A percentile compares a stretch with the other conserved stretches of the same genome.
Evolutionary conservation across 345 rosid genomes (phyloP).

Genomic region (Brassica nigra): DNA sequence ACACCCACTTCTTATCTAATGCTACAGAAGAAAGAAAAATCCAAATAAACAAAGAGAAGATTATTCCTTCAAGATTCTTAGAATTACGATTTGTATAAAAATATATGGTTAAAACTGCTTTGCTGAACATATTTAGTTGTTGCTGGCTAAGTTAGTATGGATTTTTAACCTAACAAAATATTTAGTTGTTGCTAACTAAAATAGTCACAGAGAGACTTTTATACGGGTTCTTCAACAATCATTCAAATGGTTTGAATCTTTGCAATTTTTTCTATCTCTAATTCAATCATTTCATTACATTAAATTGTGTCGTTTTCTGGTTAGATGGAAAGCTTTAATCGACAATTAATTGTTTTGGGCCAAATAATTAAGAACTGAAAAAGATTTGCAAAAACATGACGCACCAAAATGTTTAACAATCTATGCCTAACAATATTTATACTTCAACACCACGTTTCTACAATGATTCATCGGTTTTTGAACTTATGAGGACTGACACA

Average conservation of each 20-base stretch:
- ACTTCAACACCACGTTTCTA: conserved; percentile 31
- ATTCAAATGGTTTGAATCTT: conserved; percentile 9
- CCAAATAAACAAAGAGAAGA: conserved; percentile 15
- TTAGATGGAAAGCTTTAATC: conserved; percentile 25
- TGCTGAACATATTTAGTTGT: neutral
- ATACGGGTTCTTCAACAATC: conserved; percentile 3
- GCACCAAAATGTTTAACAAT: conserved; percentile 24
- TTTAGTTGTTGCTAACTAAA: neutral
- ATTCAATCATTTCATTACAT: neutral
- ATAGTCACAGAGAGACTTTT: neutral
- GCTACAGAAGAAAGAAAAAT: neutral
- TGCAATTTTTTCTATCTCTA: neutral
- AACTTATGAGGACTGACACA: conserved; percentile 24
- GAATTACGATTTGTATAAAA: neutral
- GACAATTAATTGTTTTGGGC: conserved; percentile 17
- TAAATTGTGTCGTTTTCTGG: conserved; percentile 30
- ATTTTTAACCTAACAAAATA: neutral
- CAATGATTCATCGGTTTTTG: conserved; percentile 34
- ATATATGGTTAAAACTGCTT: neutral
- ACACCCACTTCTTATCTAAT: conserved; percentile 39
- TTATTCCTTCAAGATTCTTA: conserved; percentile 24
- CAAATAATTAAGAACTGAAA: conserved; percentile 22
- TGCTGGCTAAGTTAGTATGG: neutral
- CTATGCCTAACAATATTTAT: conserved; percentile 22
- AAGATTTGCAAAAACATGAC: conserved; percentile 7